Base-by-base conservation (phyloP, 306 rosid species). In the Datisca glomerata region DNA sequence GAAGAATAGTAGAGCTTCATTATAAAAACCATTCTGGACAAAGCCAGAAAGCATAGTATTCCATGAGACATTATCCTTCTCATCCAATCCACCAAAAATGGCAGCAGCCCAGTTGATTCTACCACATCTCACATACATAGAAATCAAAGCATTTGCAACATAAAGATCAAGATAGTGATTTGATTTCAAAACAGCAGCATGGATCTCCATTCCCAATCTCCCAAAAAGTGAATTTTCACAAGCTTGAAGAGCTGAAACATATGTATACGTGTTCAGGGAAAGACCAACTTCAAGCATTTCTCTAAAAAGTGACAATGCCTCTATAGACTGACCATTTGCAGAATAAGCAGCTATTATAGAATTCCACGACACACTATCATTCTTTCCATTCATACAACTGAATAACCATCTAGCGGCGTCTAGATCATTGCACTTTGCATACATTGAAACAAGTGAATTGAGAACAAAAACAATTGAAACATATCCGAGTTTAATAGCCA, bases 371-470 rank as follows among this genome's bases (percentile, higher is more conserved):
- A 81, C 81, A 38, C 49, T 11, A 51, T 81, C 87, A 18, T 78
- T 70, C 51, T 69, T 71, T 58, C 53, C 55, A 22, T 46, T 49
- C 59, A 69, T 47, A 35, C 59, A 25, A 20, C 62, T 72, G 58
- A 82, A 82, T 54, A 78, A 34, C 44, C 56, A 29, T 53, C 79
- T 66, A 11, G 84, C 78, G 35, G 59, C 64, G 21, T 44, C 63
- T 36, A 74, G 70, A 57, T 69, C 59, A 46, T 64, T 51, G 44
- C 76, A 74, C 49, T 64, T 78, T 9, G 85, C 78, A 59, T 82
- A 82, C 87, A 78, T 78, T 13, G 79, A 50, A 63, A 72, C 72
- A 18, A 82, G 72, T 11, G 87, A 79, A 55, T 82, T 82, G 45
- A 51, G 68, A 21, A 71, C 79, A 46, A 78, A 72, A 38, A 53